Percentiles rank a stretch among this genome's conserved stretches.
Conservation (phyloP, 2,329 filamentous ascomycete genomes). For the Xylariaceae sp. region DNA sequence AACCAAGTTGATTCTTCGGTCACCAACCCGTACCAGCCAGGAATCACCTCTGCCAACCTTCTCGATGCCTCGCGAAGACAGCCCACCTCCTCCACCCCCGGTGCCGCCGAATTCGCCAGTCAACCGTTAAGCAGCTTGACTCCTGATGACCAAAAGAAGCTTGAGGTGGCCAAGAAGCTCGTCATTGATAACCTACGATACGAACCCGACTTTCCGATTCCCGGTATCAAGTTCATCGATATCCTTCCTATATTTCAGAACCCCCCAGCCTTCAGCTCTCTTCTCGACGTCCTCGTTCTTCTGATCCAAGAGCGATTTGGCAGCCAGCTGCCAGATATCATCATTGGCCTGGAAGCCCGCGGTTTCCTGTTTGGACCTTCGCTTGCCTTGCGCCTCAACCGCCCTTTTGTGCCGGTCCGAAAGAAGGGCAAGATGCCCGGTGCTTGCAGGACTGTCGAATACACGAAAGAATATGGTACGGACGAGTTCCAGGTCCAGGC, state of each 20-base stretch:
- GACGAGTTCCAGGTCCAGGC: constrained; percentile 97
- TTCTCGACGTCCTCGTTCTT: constrained; percentile 85
- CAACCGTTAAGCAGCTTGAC: constrained; percentile 62
- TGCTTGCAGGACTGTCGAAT: constrained; percentile 81
- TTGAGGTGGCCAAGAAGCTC: constrained; percentile 46
- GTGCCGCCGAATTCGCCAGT: constrained; percentile 70
- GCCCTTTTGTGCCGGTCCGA: constrained; percentile 89
- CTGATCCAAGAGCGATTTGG: constrained; percentile 72
- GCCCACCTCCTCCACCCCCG: constrained; percentile 66
- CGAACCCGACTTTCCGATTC: constrained; percentile 89
- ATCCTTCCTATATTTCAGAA: constrained; percentile 95
- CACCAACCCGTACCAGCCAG: constrained; percentile 43
- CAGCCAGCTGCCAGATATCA: constrained; percentile 76
- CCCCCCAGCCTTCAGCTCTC: constrained; percentile 72
- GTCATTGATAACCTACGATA: constrained; percentile 78
- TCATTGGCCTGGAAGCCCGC: constrained; percentile 91
- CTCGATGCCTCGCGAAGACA: constrained; percentile 69
- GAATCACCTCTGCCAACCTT: constrained; percentile 42
- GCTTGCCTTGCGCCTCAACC: constrained; percentile 81
- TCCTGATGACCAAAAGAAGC: constrained; percentile 40
- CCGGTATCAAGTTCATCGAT: constrained; percentile 95
- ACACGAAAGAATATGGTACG: constrained; percentile 94
- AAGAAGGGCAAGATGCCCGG: constrained; percentile 97
- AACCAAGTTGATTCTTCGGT: constrained; percentile 47
- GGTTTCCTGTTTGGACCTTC: constrained; percentile 95